Conservation (phyloP, 1,284 basidiomycete genomes). For the Cutaneotrichosporon sp. region DNA sequence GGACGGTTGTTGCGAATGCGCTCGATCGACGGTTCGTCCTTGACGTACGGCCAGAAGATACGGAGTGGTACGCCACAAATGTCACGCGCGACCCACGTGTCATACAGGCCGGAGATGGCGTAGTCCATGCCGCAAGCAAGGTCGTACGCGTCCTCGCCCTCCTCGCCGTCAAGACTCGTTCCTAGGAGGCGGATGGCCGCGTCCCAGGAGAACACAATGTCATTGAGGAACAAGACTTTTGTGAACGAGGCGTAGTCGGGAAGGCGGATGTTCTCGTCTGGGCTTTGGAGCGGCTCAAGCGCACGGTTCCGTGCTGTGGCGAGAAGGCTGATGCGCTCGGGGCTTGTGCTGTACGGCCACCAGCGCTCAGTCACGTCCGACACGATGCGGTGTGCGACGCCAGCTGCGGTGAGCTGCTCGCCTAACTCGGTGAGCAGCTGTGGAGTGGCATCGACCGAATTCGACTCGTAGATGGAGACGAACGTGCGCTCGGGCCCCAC, state of each 20-base stretch:
- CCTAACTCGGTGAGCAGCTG: conserved; percentile 54
- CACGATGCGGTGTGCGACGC: conserved; percentile 52
- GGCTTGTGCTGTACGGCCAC: conserved; percentile 51
- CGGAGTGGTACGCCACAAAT: conserved; percentile 55
- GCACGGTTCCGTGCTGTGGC: conserved; percentile 58
- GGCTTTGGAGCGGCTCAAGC: conserved; percentile 53
- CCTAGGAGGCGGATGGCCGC: conserved; percentile 58
- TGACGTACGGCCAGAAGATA: conserved; percentile 61
- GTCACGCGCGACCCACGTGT: conserved; percentile 58
- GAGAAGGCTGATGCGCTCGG: conserved; percentile 58
- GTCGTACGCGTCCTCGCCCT: conserved; percentile 55
- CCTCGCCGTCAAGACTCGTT: conserved; percentile 44
- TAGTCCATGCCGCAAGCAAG: conserved; percentile 63
- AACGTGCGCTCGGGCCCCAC: conserved; percentile 60
- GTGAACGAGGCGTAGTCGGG: conserved; percentile 54
- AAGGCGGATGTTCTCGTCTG: conserved; percentile 32
- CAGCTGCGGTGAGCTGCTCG: conserved; percentile 40
- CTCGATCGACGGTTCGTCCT: conserved; percentile 51
- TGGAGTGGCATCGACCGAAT: conserved; percentile 58
- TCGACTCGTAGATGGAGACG: conserved; percentile 62
- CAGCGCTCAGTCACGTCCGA: conserved; percentile 37
- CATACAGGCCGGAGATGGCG: conserved; percentile 54
- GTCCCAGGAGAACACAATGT: conserved; percentile 59
- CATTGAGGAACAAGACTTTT: conserved; percentile 60
- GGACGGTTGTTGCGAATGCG: conserved; percentile 55